These are phyloP conservation scores for Zygoascus biomembranicola DNA, from an alignment of 805 yeast species.

Conservation along the genomic window DNA sequence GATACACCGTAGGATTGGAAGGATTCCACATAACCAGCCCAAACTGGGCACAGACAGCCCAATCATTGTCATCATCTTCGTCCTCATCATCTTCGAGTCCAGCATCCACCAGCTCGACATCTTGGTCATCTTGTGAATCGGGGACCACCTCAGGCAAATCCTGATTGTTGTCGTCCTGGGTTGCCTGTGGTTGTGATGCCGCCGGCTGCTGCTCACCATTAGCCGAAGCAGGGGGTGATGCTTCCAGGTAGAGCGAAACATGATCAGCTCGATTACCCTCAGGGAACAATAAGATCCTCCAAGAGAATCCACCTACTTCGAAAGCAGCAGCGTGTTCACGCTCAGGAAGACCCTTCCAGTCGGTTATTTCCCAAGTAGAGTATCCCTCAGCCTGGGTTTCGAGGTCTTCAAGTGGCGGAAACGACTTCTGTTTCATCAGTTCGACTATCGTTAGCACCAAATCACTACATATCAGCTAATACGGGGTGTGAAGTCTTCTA, in stretches of 20 bases:
- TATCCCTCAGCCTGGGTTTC: conserved; percentile 19
- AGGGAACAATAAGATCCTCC: conserved; percentile 66
- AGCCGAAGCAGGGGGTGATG: conserved; percentile 32
- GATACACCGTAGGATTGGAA: conserved; percentile 49
- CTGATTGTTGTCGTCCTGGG: background rate
- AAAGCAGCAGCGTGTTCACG: conserved; percentile 26
- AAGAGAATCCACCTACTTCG: conserved; percentile 24
- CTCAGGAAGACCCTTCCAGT: conserved; percentile 31
- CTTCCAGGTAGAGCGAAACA: conserved; percentile 74
- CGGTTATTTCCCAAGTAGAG: conserved; percentile 29
- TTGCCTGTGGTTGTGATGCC: background rate
- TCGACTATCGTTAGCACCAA: conserved; percentile 1
- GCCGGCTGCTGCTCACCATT: conserved; percentile 15
- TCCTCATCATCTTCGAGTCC: conserved; percentile 27
- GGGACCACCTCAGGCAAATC: background rate
- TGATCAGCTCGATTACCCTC: conserved; percentile 54
- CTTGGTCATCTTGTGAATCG: background rate
- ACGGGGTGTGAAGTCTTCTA: background rate
- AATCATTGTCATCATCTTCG: conserved; percentile 31
- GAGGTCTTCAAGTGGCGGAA: conserved; percentile 18
- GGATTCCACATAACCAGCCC: conserved; percentile 82
- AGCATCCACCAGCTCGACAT: conserved; percentile 9
- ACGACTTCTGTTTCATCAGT: conserved; percentile 10
- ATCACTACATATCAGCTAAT: too few relatives aligned
- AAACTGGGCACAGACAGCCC: conserved; percentile 92